A percentile compares a stretch with the other conserved stretches of the same genome.
Conservation (phyloP, 1,284 basidiomycete genomes). For the Pulveroboletus ridleyi region DNA sequence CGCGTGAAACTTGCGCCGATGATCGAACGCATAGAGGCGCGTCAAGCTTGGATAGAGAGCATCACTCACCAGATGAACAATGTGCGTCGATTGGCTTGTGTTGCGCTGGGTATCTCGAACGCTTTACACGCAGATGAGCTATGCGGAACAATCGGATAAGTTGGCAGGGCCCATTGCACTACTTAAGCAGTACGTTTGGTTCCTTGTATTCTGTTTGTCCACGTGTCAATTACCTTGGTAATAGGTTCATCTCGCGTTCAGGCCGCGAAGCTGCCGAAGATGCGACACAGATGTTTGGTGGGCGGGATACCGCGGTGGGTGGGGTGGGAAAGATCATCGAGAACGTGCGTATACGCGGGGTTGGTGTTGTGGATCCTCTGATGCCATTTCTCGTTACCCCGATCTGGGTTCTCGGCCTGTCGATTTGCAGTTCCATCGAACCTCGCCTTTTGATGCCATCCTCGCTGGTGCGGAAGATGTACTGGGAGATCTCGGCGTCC, state of each 20-base stretch:
- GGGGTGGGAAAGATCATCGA: constrained; percentile 75
- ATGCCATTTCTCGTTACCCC: background rate
- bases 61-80: constrained; percentile 95
- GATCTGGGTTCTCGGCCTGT: background rate
- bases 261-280: constrained; percentile 79
- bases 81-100: constrained; percentile 48
- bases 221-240: constrained; percentile 11
- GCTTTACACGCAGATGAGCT: constrained; percentile 63
- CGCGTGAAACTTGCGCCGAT: constrained; percentile 88
- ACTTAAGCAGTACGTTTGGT: constrained; percentile 64
- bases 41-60: constrained; percentile 90
- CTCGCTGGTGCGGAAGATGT: constrained; percentile 74
- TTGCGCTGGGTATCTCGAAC: constrained; percentile 2
- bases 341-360: constrained; percentile 48
- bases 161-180: constrained; percentile 79
- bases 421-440: constrained; percentile 43
- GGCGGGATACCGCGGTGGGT: constrained; percentile 61
- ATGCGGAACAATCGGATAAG: constrained; percentile 82
- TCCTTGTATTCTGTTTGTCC: constrained; percentile 1
- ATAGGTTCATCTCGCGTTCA: constrained; percentile 68
- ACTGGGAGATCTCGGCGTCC: constrained; percentile 66
- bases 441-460: constrained; percentile 49
- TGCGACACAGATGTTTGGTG: constrained; percentile 69
- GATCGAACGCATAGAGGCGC: constrained; percentile 90
- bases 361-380: background rate